phyloP scores from a whole-genome alignment of 257 asterid genomes.

The Linderniella brevidens region DNA sequence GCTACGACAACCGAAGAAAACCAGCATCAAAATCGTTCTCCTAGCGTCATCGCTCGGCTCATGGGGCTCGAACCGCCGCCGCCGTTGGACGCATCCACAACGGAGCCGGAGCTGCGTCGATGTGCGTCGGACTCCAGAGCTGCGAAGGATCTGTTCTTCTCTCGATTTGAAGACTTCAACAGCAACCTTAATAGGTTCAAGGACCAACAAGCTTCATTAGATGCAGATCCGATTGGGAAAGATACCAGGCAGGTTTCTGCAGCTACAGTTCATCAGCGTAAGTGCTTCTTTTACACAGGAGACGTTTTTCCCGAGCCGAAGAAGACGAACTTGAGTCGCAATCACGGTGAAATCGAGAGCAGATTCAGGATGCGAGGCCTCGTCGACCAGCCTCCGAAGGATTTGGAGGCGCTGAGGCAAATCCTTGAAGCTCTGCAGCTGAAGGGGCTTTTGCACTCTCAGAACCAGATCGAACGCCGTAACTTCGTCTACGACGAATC shows the following conservation, averaged over 20 bases:
- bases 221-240: conserved; percentile 18
- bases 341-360: conserved; percentile 54
- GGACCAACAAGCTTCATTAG: conserved; percentile 1
- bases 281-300: conserved; percentile 50
- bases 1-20: conserved; percentile 8
- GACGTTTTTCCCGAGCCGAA: conserved; percentile 77
- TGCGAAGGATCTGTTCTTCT: conserved; percentile 42
- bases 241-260: conserved; percentile 38
- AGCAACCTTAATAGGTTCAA: neutral
- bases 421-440: conserved; percentile 91
- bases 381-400: conserved; percentile 58
- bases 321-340: conserved; percentile 16
- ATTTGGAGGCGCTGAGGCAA: conserved; percentile 78
- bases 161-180: conserved; percentile 8
- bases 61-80: conserved; percentile 10
- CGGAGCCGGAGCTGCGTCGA: conserved; percentile 50
- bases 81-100: conserved; percentile 16
- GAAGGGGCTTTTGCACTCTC: conserved; percentile 69
- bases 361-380: conserved; percentile 45
- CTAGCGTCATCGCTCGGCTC: conserved; percentile 1
- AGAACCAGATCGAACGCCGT: neutral
- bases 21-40: conserved; percentile 1
- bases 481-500: conserved; percentile 4
- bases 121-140: conserved; percentile 82
- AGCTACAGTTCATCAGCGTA: conserved; percentile 18